Evolutionary conservation across 768 basidiomycete genomes (phyloP).

Genomic region (Arthromyces matolae): DNA sequence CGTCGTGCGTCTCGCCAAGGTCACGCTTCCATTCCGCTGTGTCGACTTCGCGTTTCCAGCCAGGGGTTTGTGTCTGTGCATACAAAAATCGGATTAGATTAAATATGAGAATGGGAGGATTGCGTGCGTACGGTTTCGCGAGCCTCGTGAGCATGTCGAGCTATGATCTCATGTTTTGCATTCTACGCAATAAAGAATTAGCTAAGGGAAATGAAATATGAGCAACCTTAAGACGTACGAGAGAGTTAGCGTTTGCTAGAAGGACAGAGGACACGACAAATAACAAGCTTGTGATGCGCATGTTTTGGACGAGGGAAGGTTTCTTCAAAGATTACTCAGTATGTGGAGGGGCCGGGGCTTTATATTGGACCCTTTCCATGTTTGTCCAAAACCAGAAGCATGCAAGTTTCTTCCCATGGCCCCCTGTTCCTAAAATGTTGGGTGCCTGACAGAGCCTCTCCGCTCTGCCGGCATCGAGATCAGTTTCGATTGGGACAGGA

Average conservation of each 20-base stretch:
- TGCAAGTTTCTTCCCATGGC: constrained; percentile 16
- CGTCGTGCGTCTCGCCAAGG: not conserved
- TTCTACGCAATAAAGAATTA: too few species aligned
- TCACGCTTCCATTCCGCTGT: constrained; percentile 8
- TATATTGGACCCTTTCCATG: constrained; percentile 16
- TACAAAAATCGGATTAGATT: not conserved
- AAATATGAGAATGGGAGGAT: not conserved
- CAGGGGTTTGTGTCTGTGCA: constrained; percentile 5
- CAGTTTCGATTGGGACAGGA: not conserved
- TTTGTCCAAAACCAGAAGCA: constrained; percentile 22
- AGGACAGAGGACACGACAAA: constrained; percentile 23
- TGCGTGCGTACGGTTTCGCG: not conserved
- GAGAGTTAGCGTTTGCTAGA: constrained; percentile 21
- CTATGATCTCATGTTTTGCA: constrained; percentile 9
- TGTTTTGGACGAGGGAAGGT: constrained; percentile 18
- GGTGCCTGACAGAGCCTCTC: constrained; percentile 19
- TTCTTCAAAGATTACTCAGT: constrained; percentile 4
- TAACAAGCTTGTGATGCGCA: constrained; percentile 27
- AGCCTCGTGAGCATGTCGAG: constrained; percentile 15
- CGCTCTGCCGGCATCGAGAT: constrained; percentile 6
- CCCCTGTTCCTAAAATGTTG: constrained; percentile 16
- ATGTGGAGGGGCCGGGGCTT: constrained; percentile 13
- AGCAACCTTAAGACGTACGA: constrained; percentile 22
- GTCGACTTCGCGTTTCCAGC: constrained; percentile 17
- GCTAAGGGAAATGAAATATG: too few species aligned